Conservation (phyloP, 352 stramenopile genomes). For the Pythium sp. region DNA sequence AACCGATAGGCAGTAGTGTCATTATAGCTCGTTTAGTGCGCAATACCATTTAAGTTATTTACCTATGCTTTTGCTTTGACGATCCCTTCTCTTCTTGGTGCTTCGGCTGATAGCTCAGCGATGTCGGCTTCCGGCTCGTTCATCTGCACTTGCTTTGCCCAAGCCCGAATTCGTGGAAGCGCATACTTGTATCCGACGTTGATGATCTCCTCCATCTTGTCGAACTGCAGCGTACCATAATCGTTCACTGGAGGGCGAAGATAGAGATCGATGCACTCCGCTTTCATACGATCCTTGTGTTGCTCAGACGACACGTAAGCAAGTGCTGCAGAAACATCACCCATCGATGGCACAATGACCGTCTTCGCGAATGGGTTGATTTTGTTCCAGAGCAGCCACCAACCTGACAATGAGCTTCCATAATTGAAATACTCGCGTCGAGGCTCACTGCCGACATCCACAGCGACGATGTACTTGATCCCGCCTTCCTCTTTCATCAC, state of each 20-base stretch:
- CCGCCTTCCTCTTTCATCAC: constrained; percentile 89
- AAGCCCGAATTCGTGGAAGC: constrained; percentile 61
- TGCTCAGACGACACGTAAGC: constrained; percentile 90
- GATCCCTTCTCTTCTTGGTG: neutral
- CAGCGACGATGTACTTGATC: constrained; percentile 88
- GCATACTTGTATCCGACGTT: constrained; percentile 83
- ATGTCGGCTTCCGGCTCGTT: constrained; percentile 67
- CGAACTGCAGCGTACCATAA: constrained; percentile 90
- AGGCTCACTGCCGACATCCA: constrained; percentile 86
- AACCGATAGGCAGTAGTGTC: neutral
- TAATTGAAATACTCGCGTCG: constrained; percentile 80
- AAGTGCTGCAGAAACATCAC: constrained; percentile 86
- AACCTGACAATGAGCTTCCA: constrained; percentile 76
- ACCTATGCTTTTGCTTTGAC: constrained; percentile 3
- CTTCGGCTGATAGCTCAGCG: constrained; percentile 18
- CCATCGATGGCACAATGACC: constrained; percentile 90
- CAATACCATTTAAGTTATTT: constrained; percentile 17
- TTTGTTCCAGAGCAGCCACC: constrained; percentile 91
- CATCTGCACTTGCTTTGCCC: constrained; percentile 49
- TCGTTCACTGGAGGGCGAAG: constrained; percentile 86
- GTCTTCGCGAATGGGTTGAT: constrained; percentile 88
- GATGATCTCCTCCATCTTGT: constrained; percentile 92
- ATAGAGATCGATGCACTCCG: constrained; percentile 87
- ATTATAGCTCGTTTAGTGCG: neutral
- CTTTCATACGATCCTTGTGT: constrained; percentile 82